phyloP scores from a whole-genome alignment of 2,329 filamentous ascomycete species.

The Xylariomycetidae sp. region DNA sequence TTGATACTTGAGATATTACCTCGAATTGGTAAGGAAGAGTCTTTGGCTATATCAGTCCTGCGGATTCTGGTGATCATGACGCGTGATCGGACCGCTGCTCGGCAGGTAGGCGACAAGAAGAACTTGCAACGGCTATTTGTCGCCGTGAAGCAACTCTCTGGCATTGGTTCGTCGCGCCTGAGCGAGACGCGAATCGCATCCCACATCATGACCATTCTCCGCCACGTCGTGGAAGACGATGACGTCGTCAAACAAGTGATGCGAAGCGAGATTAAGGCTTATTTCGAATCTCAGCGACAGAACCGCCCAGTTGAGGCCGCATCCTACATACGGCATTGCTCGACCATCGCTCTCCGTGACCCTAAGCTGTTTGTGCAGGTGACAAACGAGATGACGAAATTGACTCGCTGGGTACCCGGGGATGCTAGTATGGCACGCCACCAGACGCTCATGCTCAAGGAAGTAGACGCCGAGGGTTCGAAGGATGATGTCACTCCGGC shows the following conservation, averaged over 20 bases:
- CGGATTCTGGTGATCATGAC: constrained; percentile 86
- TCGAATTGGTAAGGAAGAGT: constrained; percentile 80
- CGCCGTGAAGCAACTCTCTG: constrained; percentile 89
- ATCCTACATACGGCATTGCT: constrained; percentile 70
- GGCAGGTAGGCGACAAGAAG: constrained; percentile 75
- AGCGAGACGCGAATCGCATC: constrained; percentile 46
- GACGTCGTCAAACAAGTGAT: constrained; percentile 88
- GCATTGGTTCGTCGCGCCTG: constrained; percentile 70
- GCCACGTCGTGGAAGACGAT: constrained; percentile 93
- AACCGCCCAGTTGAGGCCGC: constrained; percentile 62
- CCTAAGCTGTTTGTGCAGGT: constrained; percentile 85
- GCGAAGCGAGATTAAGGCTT: constrained; percentile 78
- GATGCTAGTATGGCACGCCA: constrained; percentile 26
- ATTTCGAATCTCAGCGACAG: constrained; percentile 57
- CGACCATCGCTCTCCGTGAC: constrained; percentile 73
- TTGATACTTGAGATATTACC: constrained; percentile 80
- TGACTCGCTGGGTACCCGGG: constrained; percentile 53
- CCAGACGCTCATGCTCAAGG: constrained; percentile 40
- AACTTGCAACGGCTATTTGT: constrained; percentile 88
- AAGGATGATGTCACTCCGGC: constrained; percentile 40
- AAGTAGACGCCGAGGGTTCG: constrained; percentile 23
- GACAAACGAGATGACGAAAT: constrained; percentile 76
- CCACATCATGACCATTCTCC: constrained; percentile 78
- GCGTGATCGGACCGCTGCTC: constrained; percentile 69
- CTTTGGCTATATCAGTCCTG: constrained; percentile 75